Base-by-base conservation (phyloP, 306 rosid genomes). In the Medicago ruthenica region DNA sequence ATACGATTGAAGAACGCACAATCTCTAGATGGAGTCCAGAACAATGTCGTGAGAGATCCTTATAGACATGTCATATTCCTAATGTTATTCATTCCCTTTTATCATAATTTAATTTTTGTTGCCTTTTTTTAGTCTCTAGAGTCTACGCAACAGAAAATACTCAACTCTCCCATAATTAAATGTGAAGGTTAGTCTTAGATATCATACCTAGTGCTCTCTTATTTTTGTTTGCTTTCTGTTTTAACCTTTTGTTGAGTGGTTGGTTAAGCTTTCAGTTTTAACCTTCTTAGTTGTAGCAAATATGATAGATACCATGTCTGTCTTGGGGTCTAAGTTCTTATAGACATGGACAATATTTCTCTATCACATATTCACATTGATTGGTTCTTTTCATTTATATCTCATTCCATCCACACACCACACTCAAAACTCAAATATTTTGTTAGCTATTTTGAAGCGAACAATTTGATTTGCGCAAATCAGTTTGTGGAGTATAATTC, bases 21-120 rank as follows among this genome's bases (percentile, higher is more conserved):
- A 67, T 90, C 71, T 67, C 84, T 8, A 72, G 96, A 83, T 92
- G 96, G 92, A 79, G 60, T 81, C 92, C 90, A 1, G 86, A 86
- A 82, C 80, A 76, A 75, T 45, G 91, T 71, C 91, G 92, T 2
- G 94, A 88, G 81, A 76, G 76, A 17, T 58, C 71, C 16, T 16
- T 68, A 37, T 71, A 71, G 66, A 61, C 53, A 55, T 37, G 20
- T 54, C 50, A 71, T 54, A 1, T 9, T 47, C 59, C 4, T 47
- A 13, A 22, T 34, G 24, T 31, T 24, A 16, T 66, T 24, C 3
- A 34, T 34, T 34, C 37, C 41, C 41, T 27, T 22, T 42, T 3
- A 8, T 41, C 20, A 44, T 45, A n/a, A n/a, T 45, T 18, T 69
- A 53, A 47, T 24, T 47, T 18, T 15, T 12, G 5, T 47, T 69